Evolutionary conservation across 495 filamentous ascomycete species (phyloP).

Genomic region (Penicillium mononematosum): DNA sequence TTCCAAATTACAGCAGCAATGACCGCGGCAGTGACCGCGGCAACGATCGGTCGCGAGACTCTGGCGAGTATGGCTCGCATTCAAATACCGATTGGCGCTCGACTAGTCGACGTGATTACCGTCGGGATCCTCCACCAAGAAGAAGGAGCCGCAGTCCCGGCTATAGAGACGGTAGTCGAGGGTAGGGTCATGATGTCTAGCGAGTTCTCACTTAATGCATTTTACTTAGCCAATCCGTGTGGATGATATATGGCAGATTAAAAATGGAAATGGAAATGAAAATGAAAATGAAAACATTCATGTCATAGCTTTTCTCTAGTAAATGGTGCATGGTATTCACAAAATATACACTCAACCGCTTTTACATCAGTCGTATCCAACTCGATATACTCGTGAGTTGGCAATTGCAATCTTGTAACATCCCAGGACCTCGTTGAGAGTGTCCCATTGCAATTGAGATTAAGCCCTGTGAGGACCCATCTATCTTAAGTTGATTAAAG

Average conservation of each 20-base stretch:
- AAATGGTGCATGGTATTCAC: conserved; percentile 4
- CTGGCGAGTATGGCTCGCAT: conserved; percentile 18
- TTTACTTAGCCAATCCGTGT: neutral
- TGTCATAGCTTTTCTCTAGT: conserved; percentile 17
- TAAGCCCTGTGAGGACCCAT: conserved; percentile 1
- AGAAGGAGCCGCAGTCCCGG: conserved; percentile 44
- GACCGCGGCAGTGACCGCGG: conserved; percentile 22
- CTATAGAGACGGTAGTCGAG: conserved; percentile 27
- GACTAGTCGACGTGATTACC: conserved; percentile 30
- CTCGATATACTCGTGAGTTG: conserved; percentile 1
- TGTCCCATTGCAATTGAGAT: conserved; percentile 11
- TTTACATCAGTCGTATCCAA: conserved; percentile 5
- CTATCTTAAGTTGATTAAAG: conserved; percentile 31
- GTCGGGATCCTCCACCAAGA: conserved; percentile 32
- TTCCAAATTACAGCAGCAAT: conserved; percentile 33
- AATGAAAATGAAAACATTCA: conserved; percentile 12
- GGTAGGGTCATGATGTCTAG: neutral
- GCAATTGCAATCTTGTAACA: neutral
- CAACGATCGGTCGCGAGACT: conserved; percentile 29
- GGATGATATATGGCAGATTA: neutral
- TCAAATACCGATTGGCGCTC: conserved; percentile 26
- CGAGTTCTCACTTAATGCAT: neutral
- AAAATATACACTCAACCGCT: conserved; percentile 3
- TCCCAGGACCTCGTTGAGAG: conserved; percentile 26
- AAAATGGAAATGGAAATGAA: conserved; percentile 3